These are phyloP conservation scores for Metschnikowia lunata DNA, from an alignment of 805 yeast genomes.

Conservation along the genomic window DNA sequence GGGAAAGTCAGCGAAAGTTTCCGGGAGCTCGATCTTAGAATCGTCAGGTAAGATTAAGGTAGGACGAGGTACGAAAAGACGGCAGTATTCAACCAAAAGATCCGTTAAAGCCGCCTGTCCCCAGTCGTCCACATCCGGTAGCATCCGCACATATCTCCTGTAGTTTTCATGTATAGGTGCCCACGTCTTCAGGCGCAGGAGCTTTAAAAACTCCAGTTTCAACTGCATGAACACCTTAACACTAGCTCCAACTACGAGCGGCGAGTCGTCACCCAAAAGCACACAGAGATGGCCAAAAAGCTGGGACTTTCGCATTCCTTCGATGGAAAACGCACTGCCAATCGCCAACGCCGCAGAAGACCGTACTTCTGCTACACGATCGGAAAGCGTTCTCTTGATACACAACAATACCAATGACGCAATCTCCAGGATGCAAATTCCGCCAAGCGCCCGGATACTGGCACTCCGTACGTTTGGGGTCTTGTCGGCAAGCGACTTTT, in stretches of 20 bases:
- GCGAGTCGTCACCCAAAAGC: slow-evolving; percentile 61
- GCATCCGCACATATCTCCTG: slow-evolving; percentile 48
- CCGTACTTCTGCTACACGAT: slow-evolving; percentile 74
- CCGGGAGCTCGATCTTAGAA: slow-evolving; percentile 36
- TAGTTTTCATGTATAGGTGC: slow-evolving; percentile 69
- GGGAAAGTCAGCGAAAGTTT: slow-evolving; percentile 23
- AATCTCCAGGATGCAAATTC: slow-evolving; percentile 77
- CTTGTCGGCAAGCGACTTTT: slow-evolving; percentile 70
- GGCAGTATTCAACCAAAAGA: slow-evolving; percentile 60
- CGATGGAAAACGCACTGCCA: slow-evolving; percentile 45
- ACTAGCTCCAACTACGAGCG: slow-evolving; percentile 67
- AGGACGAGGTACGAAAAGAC: slow-evolving; percentile 57
- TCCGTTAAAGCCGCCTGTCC: slow-evolving; percentile 58
- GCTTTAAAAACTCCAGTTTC: slow-evolving; percentile 15
- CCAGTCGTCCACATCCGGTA: slow-evolving; percentile 65
- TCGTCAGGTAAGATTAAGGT: slow-evolving; percentile 30
- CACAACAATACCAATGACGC: slow-evolving; percentile 74
- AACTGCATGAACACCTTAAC: slow-evolving; percentile 51
- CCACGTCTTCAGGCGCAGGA: slow-evolving; percentile 38
- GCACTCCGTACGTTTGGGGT: slow-evolving; percentile 64
- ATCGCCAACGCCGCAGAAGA: slow-evolving; percentile 75
- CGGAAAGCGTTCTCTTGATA: slow-evolving; percentile 62
- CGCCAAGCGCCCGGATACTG: slow-evolving; percentile 74
- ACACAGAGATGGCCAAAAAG: slow-evolving; percentile 46
- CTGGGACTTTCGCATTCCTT: slow-evolving; percentile 43